Evolutionary conservation across 2,329 filamentous ascomycete genomes (phyloP), one percentile per base, ranked within the genome.

Genomic region (Periglandula ipomoeae): DNA sequence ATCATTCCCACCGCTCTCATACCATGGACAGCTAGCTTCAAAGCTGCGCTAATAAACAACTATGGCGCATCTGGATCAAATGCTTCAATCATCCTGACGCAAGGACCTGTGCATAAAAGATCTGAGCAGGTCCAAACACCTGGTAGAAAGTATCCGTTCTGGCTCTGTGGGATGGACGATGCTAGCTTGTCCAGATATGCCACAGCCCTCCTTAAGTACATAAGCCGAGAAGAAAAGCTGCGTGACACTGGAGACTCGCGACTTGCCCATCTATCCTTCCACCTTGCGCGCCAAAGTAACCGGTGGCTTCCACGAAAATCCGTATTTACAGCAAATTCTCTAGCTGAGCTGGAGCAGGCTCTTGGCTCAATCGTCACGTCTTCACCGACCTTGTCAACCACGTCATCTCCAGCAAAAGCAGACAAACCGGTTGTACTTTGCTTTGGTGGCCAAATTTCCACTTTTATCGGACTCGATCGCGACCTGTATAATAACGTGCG

Each of bases 51-150:
- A 3, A 51, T 69, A 23, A 69, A 65, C 49, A 68, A 58, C 39
- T 68, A 66, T 34, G 66, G 66, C 7, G 66, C 66, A 2, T 56
- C 64, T 5, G 66, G 66, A 0, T 61, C 57, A 32, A 69, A 69
- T 39, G 57, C 61, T 3, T 53, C 55, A 1, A 37, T 63, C 7
- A 39, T 63, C 8, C 19, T 65, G 4, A 51, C 40, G 1, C 46
- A 57, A 23, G 37, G 54, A 11, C 58, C 56, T 20, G 26, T 19
- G 10, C 41, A 23, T 8, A 10, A 3, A 22, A 10, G 26, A 23
- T 44, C n/a, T n/a, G n/a, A n/a, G n/a, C n/a, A n/a, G n/a, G 11
- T 27, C n/a, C 26, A 32, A 9, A 44, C 26, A 44, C 8, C 26
- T 24, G 6, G 11, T 13, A 22, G 26, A 32, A 22, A 44, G 17